Evolutionary conservation across 2,329 filamentous ascomycete genomes (phyloP).

Genomic region (Aureobasidium leucospermi): DNA sequence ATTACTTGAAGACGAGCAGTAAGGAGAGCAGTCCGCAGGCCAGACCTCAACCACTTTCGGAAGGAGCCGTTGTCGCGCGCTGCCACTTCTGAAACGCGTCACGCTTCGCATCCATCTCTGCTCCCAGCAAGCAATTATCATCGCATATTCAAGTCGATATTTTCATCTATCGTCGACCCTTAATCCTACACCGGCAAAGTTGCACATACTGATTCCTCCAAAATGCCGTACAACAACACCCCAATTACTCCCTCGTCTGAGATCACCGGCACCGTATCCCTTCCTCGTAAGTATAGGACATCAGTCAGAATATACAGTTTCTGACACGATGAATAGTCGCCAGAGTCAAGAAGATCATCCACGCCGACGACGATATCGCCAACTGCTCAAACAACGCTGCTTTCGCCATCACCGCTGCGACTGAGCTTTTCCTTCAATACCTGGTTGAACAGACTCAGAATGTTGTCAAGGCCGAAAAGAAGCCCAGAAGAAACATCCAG

Average conservation of each 20-base stretch:
- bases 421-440: conserved; percentile 94
- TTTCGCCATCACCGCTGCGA: conserved; percentile 87
- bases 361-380: conserved; percentile 74
- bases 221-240: conserved; percentile 85
- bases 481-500: conserved; percentile 87
- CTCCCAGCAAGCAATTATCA: background rate
- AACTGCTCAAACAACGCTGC: conserved; percentile 89
- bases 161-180: background rate
- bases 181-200: background rate
- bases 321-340: conserved; percentile 57
- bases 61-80: conserved; percentile 4
- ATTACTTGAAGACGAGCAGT: background rate
- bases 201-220: conserved; percentile 12
- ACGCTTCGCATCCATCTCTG: background rate
- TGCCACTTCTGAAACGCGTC: background rate
- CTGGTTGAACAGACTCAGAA: conserved; percentile 78
- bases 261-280: conserved; percentile 73
- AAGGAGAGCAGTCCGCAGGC: background rate
- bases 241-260: conserved; percentile 75
- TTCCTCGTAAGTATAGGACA: conserved; percentile 61
- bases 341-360: conserved; percentile 91
- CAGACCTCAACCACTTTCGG: conserved; percentile 12
- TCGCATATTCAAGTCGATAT: background rate
- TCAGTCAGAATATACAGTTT: background rate
- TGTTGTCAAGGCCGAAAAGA: conserved; percentile 82